Percentiles rank a stretch among this genome's conserved stretches.
phyloP scores from a whole-genome alignment of 257 asterid genomes.

The Dorcoceras hygrometricum region DNA sequence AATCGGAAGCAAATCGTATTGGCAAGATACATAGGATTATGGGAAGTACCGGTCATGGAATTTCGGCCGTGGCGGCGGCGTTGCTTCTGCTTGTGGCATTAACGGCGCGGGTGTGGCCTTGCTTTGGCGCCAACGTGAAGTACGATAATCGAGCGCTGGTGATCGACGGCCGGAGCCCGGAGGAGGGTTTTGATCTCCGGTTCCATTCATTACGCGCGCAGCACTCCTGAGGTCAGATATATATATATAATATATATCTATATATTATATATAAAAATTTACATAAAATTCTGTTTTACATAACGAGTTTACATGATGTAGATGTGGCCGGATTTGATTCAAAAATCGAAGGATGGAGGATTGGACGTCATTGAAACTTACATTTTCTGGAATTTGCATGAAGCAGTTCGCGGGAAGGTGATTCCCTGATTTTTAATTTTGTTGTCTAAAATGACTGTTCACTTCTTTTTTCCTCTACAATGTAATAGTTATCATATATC shows the following conservation, averaged over 20 bases:
- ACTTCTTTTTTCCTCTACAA: too few relatives aligned
- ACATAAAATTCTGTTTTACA: background rate
- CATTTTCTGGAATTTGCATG: constrained; percentile 94
- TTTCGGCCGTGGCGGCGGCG: constrained; percentile 21
- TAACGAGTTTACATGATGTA: constrained; percentile 12
- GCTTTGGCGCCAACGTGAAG: constrained; percentile 57
- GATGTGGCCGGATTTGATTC: constrained; percentile 95
- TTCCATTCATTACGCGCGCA: constrained; percentile 92
- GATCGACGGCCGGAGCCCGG: constrained; percentile 58
- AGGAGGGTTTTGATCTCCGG: constrained; percentile 81
- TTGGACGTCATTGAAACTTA: constrained; percentile 79
- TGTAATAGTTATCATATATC: too few relatives aligned
- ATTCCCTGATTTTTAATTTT: constrained; percentile 17
- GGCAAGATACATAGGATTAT: background rate
- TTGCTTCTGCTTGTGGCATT: constrained; percentile 27
- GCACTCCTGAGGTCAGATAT: constrained; percentile 64
- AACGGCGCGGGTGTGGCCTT: constrained; percentile 38
- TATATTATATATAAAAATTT: background rate
- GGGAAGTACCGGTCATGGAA: too few relatives aligned
- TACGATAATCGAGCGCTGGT: constrained; percentile 70
- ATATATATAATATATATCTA: background rate
- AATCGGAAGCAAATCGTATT: too few relatives aligned
- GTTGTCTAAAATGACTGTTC: constrained; percentile 16
- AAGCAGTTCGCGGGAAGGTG: constrained; percentile 78
- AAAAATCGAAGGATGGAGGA: constrained; percentile 84